Evolutionary conservation across 2,329 filamentous ascomycete genomes (phyloP), one percentile per base, ranked within the genome.

Genomic region (Hymenoscyphus occultus): DNA sequence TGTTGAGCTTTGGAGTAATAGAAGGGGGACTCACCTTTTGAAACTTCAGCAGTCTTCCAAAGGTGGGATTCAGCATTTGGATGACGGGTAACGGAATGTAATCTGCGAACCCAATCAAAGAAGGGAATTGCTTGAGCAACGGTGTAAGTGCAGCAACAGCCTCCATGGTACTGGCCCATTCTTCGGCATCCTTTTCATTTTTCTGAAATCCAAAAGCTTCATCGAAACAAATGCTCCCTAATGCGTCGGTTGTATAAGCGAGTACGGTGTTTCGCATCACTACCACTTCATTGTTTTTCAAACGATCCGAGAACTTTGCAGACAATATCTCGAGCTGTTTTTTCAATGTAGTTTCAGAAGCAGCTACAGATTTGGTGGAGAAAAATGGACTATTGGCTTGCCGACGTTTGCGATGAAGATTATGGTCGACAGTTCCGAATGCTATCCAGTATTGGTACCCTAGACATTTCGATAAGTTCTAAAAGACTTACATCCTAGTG

Each of bases 351-450:
- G 69, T 67, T 56, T 73, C 63, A 3, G 73, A 62, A 14, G 60
- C 62, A 2, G 31, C 58, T 12, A 72, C 56, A 1, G 61, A 66
- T 57, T 64, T 56, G 48, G 71, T 72, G 10, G 71, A 72, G 45
- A 74, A 69, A 58, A 72, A 72, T 3, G 68, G 66, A 35, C 68
- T 72, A 9, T 72, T 56, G 16, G 70, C 65, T 35, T 67, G 64
- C 12, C 71, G 67, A 28, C 71, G 67, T 9, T 65, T 42, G 22
- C 71, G 67, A 63, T 73, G 71, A 13, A 65, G 64, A 22, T 65
- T 59, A 42, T 73, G 67, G 65, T 71, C 67, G n/a, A 64, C 62
- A 3, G 69, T 70, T 19, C 66, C 65, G 40, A 73, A 72, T 19
- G 54, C 56, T 51, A 16, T 22, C 22, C 2, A 19, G 9, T 3